phyloP scores from a whole-genome alignment of 1,139 yeast genomes.

The Candida sp. region DNA sequence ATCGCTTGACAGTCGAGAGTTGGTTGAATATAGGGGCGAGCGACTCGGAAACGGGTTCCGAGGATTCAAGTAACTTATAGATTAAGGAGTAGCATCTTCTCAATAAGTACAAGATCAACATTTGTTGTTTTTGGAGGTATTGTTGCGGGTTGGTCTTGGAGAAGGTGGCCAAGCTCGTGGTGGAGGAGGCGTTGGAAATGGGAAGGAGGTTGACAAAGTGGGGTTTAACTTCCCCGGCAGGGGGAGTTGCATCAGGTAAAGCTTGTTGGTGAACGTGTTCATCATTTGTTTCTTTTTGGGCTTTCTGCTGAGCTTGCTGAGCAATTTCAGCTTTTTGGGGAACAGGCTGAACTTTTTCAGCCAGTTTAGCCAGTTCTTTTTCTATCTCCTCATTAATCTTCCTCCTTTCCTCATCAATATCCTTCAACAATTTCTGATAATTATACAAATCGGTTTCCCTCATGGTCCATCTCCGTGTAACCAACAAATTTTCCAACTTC shows the following conservation, averaged over 20 bases:
- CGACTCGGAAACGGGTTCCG: slow-evolving; percentile 94
- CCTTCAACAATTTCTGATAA: slow-evolving; percentile 70
- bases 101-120: slow-evolving; percentile 70
- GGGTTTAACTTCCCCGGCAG: background rate
- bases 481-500: slow-evolving; percentile 73
- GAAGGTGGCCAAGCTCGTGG: background rate
- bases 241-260: background rate
- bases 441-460: slow-evolving; percentile 90
- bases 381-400: slow-evolving; percentile 19
- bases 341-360: background rate
- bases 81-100: slow-evolving; percentile 89
- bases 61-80: slow-evolving; percentile 82
- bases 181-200: background rate
- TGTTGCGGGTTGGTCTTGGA: background rate
- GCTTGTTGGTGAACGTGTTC: background rate
- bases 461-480: slow-evolving; percentile 95
- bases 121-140: slow-evolving; percentile 43
- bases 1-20: slow-evolving; percentile 83
- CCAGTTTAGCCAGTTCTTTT: slow-evolving; percentile 6
- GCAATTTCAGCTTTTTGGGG: background rate
- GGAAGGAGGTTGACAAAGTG: background rate
- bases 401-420: slow-evolving; percentile 68
- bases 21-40: slow-evolving; percentile 93
- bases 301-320: background rate
- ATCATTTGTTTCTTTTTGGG: background rate